These are phyloP conservation scores for Hymenoscyphus fructigenus DNA, from an alignment of 2,329 filamentous ascomycete species.

Conservation along the genomic window DNA sequence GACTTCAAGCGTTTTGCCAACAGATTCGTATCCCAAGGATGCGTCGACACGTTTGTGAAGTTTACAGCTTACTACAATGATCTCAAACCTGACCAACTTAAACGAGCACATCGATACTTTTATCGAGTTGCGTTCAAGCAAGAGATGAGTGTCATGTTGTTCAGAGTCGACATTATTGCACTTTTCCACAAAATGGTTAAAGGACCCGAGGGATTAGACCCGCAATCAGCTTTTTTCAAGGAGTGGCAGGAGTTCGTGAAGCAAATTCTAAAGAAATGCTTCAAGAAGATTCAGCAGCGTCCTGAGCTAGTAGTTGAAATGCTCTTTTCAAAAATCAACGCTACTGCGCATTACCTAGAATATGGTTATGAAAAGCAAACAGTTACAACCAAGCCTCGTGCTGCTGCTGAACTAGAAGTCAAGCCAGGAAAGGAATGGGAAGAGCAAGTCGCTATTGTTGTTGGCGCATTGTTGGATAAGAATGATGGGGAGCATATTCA, in stretches of 20 bases:
- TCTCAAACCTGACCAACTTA: slow-evolving; percentile 75
- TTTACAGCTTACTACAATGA: slow-evolving; percentile 82
- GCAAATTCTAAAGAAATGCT: slow-evolving; percentile 78
- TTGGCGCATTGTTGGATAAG: slow-evolving; percentile 77
- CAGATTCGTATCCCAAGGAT: slow-evolving; percentile 79
- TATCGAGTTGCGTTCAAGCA: slow-evolving; percentile 95
- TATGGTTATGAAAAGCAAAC: slow-evolving; percentile 85
- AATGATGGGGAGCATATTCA: slow-evolving; percentile 72
- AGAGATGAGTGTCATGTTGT: slow-evolving; percentile 84
- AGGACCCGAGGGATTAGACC: slow-evolving; percentile 74
- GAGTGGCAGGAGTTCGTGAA: slow-evolving; percentile 91
- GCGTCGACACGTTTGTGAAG: slow-evolving; percentile 83
- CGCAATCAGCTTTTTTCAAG: slow-evolving; percentile 63
- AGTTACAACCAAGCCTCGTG: slow-evolving; percentile 60
- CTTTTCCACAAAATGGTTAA: slow-evolving; percentile 91
- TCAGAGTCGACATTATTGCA: slow-evolving; percentile 85
- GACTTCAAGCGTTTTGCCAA: slow-evolving; percentile 83
- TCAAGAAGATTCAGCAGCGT: slow-evolving; percentile 81
- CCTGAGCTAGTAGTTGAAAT: slow-evolving; percentile 87
- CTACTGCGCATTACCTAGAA: slow-evolving; percentile 83
- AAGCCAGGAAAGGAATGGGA: slow-evolving; percentile 64
- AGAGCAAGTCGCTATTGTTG: slow-evolving; percentile 73
- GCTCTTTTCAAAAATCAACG: slow-evolving; percentile 88
- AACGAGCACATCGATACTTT: slow-evolving; percentile 90
- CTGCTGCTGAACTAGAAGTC: slow-evolving; percentile 81